Evolutionary conservation across 1,284 basidiomycete species (phyloP), one percentile per base, ranked within the genome.

Genomic region (Microbotryum scabiosae): DNA sequence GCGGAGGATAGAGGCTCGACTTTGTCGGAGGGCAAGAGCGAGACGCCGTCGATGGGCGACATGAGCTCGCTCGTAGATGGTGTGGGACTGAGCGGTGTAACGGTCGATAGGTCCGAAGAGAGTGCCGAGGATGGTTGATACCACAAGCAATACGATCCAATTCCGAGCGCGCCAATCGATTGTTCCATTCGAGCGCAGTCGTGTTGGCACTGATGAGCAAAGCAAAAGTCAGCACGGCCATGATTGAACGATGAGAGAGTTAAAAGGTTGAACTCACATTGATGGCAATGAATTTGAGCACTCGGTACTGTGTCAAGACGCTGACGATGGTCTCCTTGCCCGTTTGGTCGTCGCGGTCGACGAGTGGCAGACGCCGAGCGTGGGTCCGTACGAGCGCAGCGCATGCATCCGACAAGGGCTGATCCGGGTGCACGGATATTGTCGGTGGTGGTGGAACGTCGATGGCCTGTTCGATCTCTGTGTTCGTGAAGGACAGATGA

Each of bases 231-330:
- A 41, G 36, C 16, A 30, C 36, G 36, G 16, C 4, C 32, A 14
- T 43, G 36, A 4, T 47, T 48, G 30, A 9, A n/a, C 12, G 41
- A 12, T 5, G 9, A 25, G 9, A 21, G n/a, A 16, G 26, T 28
- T 28, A 3, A 36, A 4, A 32, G 23, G n/a, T 25, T 0, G 25
- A n/a, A 78, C 83, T 66, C 72, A 94, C 93, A 75, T 99, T 99
- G 76, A 96, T 94, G 45, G 96, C 86, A 65, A 99, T 96, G 73
- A 97, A 98, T 76, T 98, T 98, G 75, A 99, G 84, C 25, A 98
- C 85, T 32, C 96, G 84, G 73, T 99, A 99, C 76, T 98, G 96
- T 0, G 96, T 99, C 63, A 99, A 79, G 2, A 97, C 93, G 41
- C 88, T 92, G 51, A 98, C 85, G 67, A 99, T 92, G 21, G 97